Percentiles rank a stretch among this genome's conserved stretches.
Conservation (phyloP, 192 early-diverging fungal species). For the Haplosporangium gracile region DNA sequence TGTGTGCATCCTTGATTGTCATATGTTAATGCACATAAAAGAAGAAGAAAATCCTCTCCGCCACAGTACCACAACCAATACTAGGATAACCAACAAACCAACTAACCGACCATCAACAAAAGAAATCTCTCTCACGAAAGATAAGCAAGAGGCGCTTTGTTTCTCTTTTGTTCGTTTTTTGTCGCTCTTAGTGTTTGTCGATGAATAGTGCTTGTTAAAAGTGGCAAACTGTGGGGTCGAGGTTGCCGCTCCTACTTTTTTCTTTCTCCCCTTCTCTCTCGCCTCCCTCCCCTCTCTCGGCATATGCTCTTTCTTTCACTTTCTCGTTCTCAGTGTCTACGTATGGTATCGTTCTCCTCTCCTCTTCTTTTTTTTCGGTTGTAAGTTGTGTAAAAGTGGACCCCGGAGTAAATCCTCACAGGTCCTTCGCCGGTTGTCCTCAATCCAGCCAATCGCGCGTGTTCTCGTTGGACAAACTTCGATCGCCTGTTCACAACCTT, state of each 20-base stretch:
- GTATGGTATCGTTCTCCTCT: background rate
- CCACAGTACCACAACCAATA: background rate
- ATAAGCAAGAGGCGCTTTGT: background rate
- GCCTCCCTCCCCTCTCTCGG: background rate
- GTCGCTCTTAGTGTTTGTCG: background rate
- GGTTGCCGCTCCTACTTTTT: background rate
- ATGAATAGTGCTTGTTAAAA: background rate
- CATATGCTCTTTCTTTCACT: background rate
- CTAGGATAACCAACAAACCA: background rate
- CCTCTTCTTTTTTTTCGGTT: background rate
- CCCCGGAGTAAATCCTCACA: background rate
- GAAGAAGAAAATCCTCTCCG: background rate
- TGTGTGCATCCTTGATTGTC: background rate
- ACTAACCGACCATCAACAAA: background rate
- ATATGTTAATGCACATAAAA: background rate
- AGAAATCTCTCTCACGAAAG: background rate
- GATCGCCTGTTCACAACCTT: background rate
- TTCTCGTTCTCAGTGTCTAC: background rate
- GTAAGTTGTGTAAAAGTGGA: background rate
- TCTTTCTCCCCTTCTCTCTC: background rate
- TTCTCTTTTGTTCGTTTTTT: background rate
- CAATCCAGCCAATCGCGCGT: background rate
- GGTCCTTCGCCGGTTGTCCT: background rate
- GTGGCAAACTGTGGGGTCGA: background rate
- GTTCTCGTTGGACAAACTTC: background rate